Conservation (phyloP, 352 stramenopile genomes). For the Phytopythium boreale region DNA sequence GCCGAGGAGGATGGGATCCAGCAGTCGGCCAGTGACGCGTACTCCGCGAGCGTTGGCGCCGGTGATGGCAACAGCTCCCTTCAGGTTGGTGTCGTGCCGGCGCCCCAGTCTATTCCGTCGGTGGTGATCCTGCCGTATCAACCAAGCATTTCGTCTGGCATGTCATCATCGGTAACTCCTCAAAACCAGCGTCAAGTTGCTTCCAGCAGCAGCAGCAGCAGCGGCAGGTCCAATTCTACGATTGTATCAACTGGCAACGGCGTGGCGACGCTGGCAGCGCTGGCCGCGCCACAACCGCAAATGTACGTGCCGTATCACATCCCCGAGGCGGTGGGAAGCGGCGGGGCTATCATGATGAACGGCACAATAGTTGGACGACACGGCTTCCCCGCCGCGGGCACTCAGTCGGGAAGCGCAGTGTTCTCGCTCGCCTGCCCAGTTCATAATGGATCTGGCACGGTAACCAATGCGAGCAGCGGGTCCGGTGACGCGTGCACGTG, state of each 20-base stretch:
- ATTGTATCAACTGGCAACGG: slow-evolving; percentile 2
- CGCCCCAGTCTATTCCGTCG: slow-evolving; percentile 22
- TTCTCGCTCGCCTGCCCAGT: slow-evolving; percentile 25
- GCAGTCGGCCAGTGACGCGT: neutral
- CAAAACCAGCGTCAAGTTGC: neutral
- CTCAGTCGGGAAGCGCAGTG: slow-evolving; percentile 15
- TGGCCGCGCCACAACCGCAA: slow-evolving; percentile 9
- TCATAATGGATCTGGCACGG: slow-evolving; percentile 14
- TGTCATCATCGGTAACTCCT: neutral
- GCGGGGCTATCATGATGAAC: neutral
- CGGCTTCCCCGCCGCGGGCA: neutral
- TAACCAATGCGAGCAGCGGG: slow-evolving; percentile 1
- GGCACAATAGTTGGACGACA: neutral
- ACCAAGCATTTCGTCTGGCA: neutral
- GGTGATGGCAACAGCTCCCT: neutral
- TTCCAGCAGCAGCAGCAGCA: neutral
- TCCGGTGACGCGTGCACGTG: slow-evolving; percentile 26
- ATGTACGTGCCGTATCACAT: slow-evolving; percentile 4
- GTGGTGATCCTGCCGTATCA: slow-evolving; percentile 31
- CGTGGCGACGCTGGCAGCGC: slow-evolving; percentile 14
- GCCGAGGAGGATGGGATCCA: neutral
- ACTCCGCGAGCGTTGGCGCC: neutral
- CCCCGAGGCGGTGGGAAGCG: neutral
- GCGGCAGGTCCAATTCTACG: neutral
- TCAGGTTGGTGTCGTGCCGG: neutral